A percentile compares a stretch with the other conserved stretches of the same genome.
These are phyloP conservation scores for Chaetomium sp. DNA, from an alignment of 2,329 filamentous ascomycete species.

Conservation along the genomic window DNA sequence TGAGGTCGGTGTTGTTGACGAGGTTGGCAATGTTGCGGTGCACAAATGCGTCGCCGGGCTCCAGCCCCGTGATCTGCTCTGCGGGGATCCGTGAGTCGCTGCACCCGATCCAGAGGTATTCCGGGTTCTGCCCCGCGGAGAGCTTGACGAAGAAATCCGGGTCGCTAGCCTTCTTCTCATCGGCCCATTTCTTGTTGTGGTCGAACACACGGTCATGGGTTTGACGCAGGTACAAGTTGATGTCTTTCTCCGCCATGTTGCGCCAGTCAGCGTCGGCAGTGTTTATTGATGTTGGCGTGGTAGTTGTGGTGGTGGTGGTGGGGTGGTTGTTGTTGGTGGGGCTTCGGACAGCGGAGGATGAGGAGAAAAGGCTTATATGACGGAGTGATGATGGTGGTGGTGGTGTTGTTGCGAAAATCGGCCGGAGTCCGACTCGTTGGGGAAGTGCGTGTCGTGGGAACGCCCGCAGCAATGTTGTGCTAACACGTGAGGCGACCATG, in stretches of 20 bases:
- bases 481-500: slow-evolving; percentile 13
- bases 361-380: not conserved
- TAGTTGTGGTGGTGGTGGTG: not conserved
- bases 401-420: not conserved
- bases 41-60: slow-evolving; percentile 87
- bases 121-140: slow-evolving; percentile 57
- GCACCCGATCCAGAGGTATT: slow-evolving; percentile 86
- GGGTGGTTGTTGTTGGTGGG: not conserved
- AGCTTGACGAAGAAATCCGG: slow-evolving; percentile 61
- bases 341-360: not conserved
- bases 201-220: slow-evolving; percentile 63
- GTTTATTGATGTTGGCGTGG: not conserved
- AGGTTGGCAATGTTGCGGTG: slow-evolving; percentile 95
- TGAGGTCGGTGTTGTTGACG: slow-evolving; percentile 72
- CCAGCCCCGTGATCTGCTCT: slow-evolving; percentile 73
- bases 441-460: slow-evolving; percentile 5
- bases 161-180: slow-evolving; percentile 50
- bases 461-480: slow-evolving; percentile 6
- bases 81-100: slow-evolving; percentile 88
- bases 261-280: slow-evolving; percentile 11
- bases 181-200: slow-evolving; percentile 61
- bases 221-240: slow-evolving; percentile 52
- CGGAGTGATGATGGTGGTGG: not conserved
- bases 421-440: not conserved
- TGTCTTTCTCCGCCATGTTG: slow-evolving; percentile 32